phyloP scores from a whole-genome alignment of 352 stramenopile species.

The Globisporangium splendens region DNA sequence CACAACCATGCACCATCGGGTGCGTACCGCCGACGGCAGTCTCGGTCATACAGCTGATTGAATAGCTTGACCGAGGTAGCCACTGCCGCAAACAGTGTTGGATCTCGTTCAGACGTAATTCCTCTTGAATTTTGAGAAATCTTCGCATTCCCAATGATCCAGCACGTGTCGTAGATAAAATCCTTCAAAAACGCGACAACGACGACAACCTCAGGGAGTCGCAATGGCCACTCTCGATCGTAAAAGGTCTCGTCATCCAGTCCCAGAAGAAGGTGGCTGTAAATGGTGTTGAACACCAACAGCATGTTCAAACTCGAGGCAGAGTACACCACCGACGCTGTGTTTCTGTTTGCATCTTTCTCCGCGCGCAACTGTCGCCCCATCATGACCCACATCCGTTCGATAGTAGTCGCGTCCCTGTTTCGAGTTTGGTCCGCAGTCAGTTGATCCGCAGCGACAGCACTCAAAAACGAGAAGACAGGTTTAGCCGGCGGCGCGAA shows the following conservation, averaged over 20 bases:
- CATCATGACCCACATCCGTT: conserved; percentile 40
- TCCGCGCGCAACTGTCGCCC: conserved; percentile 15
- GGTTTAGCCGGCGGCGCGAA: conserved; percentile 40
- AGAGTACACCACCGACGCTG: conserved; percentile 15
- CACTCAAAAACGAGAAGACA: conserved; percentile 51
- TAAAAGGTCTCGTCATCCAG: conserved; percentile 76
- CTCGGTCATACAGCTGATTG: conserved; percentile 77
- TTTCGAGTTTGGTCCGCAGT: background rate
- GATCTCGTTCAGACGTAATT: conserved; percentile 17
- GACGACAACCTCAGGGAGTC: conserved; percentile 27
- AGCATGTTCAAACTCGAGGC: conserved; percentile 33
- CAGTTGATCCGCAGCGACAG: conserved; percentile 34
- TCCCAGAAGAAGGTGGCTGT: conserved; percentile 59
- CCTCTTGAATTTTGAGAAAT: background rate
- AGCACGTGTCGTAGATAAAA: conserved; percentile 71
- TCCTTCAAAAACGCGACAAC: conserved; percentile 58
- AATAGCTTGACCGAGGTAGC: conserved; percentile 71
- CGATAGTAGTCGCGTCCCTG: conserved; percentile 12
- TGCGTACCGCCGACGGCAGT: conserved; percentile 52
- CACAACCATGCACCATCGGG: conserved; percentile 54
- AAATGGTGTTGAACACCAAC: conserved; percentile 60
- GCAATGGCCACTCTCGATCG: conserved; percentile 53
- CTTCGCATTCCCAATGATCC: conserved; percentile 30
- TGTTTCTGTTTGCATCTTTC: conserved; percentile 5
- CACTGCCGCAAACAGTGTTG: conserved; percentile 40